Evolutionary conservation across 495 filamentous ascomycete genomes (phyloP), one percentile per base, ranked within the genome.

Genomic region (Penicillium subrubescens): DNA sequence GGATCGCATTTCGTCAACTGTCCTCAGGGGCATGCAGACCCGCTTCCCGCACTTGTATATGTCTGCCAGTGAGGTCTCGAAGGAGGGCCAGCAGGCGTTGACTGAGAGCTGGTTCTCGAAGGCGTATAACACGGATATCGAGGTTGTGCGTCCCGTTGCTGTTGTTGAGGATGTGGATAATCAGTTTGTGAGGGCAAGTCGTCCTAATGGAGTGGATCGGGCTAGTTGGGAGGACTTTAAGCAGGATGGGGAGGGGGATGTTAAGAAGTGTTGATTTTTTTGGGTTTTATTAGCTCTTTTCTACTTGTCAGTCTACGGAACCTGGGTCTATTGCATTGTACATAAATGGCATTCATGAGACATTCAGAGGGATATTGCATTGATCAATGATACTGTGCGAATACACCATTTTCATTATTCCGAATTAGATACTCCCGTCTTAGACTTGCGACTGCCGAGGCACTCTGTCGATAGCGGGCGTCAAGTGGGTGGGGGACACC

Each of bases 1-100:
- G 1, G 90, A 93, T 67, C 87, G 89, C 54, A 87, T 93, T 46
- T 87, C 88, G 29, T 84, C 82, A 53, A 81, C 86, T 25, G 89
- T 90, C 29, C 72, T 92, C 70, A 81, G 77, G 63, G 86, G 84
- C 29, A 85, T 92, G 83, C 84, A 82, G 66, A 67, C 74, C 39
- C 71, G 77, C 0, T 82, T 78, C 68, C 79, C 79, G 19, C 75
- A 78, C 43, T 66, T 82, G 25, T 81, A 80, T 56, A 41, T 31
- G 11, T 21, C 66, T 12, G 62, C 73, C 12, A 72, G 64, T 15
- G 34, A 50, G 34, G 35, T 21, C 57, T 37, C 48, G 17, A 58
- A 52, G 0, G 64, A 67, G 34, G 73, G 60, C 4, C 62, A 61
- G 33, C 56, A 71, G 21, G 60, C 74, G 5, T 65, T 79, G 57